Conservation (phyloP, 2,329 filamentous ascomycete genomes). For the Pseudogymnoascus sp. region DNA sequence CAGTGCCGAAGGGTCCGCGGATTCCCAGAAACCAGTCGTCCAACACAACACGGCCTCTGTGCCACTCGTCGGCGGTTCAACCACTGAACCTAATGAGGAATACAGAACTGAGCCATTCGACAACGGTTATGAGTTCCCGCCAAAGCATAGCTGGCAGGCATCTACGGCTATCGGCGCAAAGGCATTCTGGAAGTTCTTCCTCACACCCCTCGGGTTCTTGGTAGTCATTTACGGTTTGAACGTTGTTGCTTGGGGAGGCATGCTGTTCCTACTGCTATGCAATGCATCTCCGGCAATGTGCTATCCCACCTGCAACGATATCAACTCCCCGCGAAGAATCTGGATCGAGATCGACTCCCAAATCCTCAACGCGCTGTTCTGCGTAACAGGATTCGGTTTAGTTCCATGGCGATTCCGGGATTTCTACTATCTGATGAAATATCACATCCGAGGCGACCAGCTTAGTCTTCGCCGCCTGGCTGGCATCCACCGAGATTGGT, state of each 20-base stretch:
- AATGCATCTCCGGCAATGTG: conserved; percentile 70
- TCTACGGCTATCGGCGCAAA: conserved; percentile 48
- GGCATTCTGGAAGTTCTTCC: conserved; percentile 63
- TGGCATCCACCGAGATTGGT: conserved; percentile 68
- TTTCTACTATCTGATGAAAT: conserved; percentile 62
- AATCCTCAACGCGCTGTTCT: conserved; percentile 76
- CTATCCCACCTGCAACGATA: conserved; percentile 57
- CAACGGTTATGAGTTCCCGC: conserved; percentile 60
- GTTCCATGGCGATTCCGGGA: conserved; percentile 80
- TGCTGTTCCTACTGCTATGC: conserved; percentile 78
- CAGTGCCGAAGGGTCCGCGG: conserved; percentile 21
- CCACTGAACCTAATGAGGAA: neutral
- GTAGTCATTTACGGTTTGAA: conserved; percentile 74
- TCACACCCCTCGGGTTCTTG: conserved; percentile 67
- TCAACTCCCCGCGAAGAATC: conserved; percentile 65
- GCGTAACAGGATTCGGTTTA: conserved; percentile 75
- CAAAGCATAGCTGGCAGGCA: conserved; percentile 49
- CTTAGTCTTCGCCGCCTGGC: conserved; percentile 58
- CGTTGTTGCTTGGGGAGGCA: conserved; percentile 81
- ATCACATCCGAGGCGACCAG: conserved; percentile 44
- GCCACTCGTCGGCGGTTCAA: neutral
- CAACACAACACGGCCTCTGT: neutral
- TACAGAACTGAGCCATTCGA: conserved; percentile 35
- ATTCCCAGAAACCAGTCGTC: conserved; percentile 11
- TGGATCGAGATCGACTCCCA: conserved; percentile 85